Conservation (phyloP, 306 rosid genomes). For the Casuarina equisetifolia region DNA sequence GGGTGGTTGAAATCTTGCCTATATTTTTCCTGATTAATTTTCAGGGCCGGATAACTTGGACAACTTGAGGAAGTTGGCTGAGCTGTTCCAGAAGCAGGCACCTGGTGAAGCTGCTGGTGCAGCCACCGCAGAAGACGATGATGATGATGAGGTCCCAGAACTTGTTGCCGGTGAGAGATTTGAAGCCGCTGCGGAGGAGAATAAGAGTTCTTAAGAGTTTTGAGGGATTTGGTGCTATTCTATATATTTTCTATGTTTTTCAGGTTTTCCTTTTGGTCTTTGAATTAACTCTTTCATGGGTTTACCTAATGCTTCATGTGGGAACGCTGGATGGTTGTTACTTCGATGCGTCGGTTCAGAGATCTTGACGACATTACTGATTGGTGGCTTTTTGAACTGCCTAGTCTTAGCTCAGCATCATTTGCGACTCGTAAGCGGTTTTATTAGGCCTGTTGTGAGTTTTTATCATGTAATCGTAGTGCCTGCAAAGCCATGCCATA, state of each 20-base stretch:
- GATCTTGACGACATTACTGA: background rate
- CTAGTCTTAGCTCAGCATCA: no score
- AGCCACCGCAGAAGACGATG: slow-evolving; percentile 53
- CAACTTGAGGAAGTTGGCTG: slow-evolving; percentile 82
- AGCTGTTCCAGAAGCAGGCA: slow-evolving; percentile 84
- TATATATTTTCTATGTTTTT: slow-evolving; percentile 30
- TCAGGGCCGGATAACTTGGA: slow-evolving; percentile 94
- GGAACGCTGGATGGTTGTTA: slow-evolving; percentile 22
- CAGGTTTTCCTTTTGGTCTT: slow-evolving; percentile 22
- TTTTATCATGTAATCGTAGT: no score
- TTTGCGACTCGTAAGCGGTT: no score
- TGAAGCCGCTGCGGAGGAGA: slow-evolving; percentile 86
- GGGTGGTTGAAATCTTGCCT: background rate
- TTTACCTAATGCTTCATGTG: slow-evolving; percentile 9
- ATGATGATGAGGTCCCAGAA: slow-evolving; percentile 82
- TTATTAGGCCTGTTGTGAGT: no score
- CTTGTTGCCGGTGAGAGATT: slow-evolving; percentile 87
- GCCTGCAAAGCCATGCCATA: no score
- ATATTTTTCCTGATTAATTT: background rate
- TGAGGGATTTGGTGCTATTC: slow-evolving; percentile 41
- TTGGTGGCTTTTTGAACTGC: background rate
- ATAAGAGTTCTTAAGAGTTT: slow-evolving; percentile 43
- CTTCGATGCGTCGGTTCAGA: background rate
- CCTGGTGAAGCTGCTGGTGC: slow-evolving; percentile 63
- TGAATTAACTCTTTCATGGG: slow-evolving; percentile 23